Percentiles rank a stretch among this genome's conserved stretches.
These are phyloP conservation scores for Coemansia pectinata DNA, from an alignment of 192 early-diverging fungal genomes.

Conservation along the genomic window DNA sequence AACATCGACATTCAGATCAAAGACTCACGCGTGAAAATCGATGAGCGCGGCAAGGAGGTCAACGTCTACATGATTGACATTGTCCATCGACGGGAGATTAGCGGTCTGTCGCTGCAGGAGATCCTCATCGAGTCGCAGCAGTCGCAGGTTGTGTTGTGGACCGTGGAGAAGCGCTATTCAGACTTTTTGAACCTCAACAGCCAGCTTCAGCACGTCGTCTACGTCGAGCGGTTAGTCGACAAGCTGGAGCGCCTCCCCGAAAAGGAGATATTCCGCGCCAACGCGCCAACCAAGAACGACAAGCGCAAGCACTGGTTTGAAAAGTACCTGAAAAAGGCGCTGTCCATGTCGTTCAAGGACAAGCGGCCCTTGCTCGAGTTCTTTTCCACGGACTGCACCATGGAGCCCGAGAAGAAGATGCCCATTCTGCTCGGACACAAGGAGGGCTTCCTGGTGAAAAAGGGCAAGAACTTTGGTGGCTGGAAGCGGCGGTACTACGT, in stretches of 20 bases:
- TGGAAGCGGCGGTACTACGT: slow-evolving; percentile 93
- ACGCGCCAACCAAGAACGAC: slow-evolving; percentile 84
- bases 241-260: slow-evolving; percentile 80
- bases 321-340: slow-evolving; percentile 76
- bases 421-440: slow-evolving; percentile 64
- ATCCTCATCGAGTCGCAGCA: slow-evolving; percentile 47
- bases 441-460: slow-evolving; percentile 88
- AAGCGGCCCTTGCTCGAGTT: slow-evolving; percentile 71
- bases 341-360: slow-evolving; percentile 62
- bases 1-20: slow-evolving; percentile 57
- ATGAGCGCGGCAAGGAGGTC: slow-evolving; percentile 79
- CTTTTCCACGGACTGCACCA: slow-evolving; percentile 68
- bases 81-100: slow-evolving; percentile 38
- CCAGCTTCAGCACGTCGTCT: slow-evolving; percentile 62
- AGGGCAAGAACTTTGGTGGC: slow-evolving; percentile 95
- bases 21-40: slow-evolving; percentile 64
- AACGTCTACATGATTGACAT: slow-evolving; percentile 57
- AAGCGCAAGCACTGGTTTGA: slow-evolving; percentile 85
- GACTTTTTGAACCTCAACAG: slow-evolving; percentile 83
- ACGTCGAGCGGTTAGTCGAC: slow-evolving; percentile 40
- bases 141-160: slow-evolving; percentile 68
- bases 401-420: slow-evolving; percentile 51
- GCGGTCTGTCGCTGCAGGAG: slow-evolving; percentile 52
- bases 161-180: slow-evolving; percentile 82
- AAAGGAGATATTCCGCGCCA: slow-evolving; percentile 76